Base-by-base conservation (phyloP, 2,329 filamentous ascomycete genomes). In the Penicillium sp. region DNA sequence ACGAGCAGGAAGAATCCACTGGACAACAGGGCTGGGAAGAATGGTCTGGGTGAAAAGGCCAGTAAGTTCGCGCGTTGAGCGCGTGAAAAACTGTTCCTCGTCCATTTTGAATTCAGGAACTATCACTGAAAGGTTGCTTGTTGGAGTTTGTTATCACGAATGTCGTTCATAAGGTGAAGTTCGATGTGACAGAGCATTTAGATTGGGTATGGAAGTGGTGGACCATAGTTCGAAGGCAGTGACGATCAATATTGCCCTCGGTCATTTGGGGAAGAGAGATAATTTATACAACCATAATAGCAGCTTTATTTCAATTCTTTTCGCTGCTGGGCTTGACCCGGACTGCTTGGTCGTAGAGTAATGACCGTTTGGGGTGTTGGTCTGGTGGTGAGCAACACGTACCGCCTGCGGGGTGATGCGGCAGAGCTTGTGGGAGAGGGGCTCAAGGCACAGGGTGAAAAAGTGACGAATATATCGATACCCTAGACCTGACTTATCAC, bases 11-110 rank as follows among this genome's bases (percentile, higher is more conserved):
- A 97, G 80, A 47, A 97, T 89, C 81, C 86, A 90, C 72, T 89
- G 89, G 59, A 90, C 85, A 38, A 90, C 81, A 1, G 93, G 91
- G 65, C 91, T 96, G 57, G 88, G 85, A 55, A 94, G 82, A 33
- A 96, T 75, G 0, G 93, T 97, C 71, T 86, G 88, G 0, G 92
- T 92, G 50, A 98, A 82, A 35, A 98, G 73, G 4, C 92, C 95
- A 62, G 89, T 63, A 13, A 60, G 33, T 37, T 47, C 53, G 45
- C 42, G 35, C 37, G 53, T 24, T 33, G 44, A 15, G 13, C 30
- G 30, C 22, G 54, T 45, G 42, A 45, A 44, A 24, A 30, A 55
- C 12, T 45, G 37, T n/a, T 30, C 53, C 37, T 55, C 38, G 4
- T 55, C 53, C 53, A 55, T 53, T 19, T n/a, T 24, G 17, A 17